Conservation (phyloP, 768 basidiomycete genomes). For the Xanthoconium purpureum region DNA sequence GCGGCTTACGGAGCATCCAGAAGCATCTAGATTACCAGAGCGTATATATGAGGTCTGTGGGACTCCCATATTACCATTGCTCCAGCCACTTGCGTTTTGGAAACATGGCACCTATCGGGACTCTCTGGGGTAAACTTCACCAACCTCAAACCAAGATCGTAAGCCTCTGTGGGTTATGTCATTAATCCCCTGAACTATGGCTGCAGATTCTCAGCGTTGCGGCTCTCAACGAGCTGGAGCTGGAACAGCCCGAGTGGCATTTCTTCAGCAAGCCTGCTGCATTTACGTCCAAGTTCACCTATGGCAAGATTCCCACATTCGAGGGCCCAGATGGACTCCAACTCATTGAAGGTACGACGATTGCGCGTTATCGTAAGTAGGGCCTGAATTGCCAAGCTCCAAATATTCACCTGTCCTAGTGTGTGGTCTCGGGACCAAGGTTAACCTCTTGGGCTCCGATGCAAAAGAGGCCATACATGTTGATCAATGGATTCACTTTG, state of each 20-base stretch:
- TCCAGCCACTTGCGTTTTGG: no score
- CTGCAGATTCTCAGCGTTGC: no score
- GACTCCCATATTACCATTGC: no score
- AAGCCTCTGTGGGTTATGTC: no score
- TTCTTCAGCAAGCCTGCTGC: conserved; percentile 9
- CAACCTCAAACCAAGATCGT: no score
- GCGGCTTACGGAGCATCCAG: no score
- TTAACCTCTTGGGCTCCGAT: conserved; percentile 11
- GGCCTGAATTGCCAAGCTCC: background rate
- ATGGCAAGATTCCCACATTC: conserved; percentile 20
- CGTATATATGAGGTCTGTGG: no score
- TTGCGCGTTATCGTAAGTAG: conserved; percentile 18
- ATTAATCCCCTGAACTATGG: no score
- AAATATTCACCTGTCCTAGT: conserved; percentile 2
- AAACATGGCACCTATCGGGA: no score
- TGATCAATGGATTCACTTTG: background rate
- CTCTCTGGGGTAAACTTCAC: no score
- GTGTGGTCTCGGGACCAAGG: conserved; percentile 8
- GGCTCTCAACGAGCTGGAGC: conserved; percentile 11
- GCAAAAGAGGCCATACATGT: conserved; percentile 4
- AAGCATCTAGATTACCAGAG: no score
- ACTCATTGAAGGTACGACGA: conserved; percentile 5
- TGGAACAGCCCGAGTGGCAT: conserved; percentile 2
- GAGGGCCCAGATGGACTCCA: conserved; percentile 14
- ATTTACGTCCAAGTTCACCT: conserved; percentile 2